Percentiles rank a stretch among this genome's conserved stretches.
Conservation (phyloP, 345 rosid genomes). For the Aethionema arabicum region DNA sequence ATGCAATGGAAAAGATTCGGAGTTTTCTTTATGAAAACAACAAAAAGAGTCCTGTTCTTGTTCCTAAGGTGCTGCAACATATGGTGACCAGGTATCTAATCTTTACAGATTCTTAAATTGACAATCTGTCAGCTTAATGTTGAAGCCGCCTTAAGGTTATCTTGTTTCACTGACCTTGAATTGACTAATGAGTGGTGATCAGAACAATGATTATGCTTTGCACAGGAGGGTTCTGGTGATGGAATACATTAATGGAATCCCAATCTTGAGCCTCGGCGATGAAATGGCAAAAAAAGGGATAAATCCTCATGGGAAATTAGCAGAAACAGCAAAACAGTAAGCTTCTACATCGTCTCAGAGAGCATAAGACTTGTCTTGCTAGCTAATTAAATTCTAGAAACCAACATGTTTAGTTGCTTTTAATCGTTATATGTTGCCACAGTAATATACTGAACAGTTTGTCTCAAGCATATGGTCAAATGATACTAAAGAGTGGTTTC, state of each 20-base stretch:
- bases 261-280: conserved; percentile 84
- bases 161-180: conserved; percentile 9
- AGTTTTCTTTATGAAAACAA: conserved; percentile 70
- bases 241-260: conserved; percentile 89
- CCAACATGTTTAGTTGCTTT: neutral
- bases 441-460: conserved; percentile 87
- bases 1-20: conserved; percentile 83
- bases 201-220: conserved; percentile 4
- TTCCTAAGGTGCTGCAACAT: conserved; percentile 60
- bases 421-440: conserved; percentile 4
- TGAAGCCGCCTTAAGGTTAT: neutral
- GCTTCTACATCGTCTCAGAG: conserved; percentile 46
- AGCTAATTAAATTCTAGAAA: conserved; percentile 21
- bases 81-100: conserved; percentile 66
- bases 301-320: conserved; percentile 76
- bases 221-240: conserved; percentile 79
- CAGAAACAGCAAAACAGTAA: conserved; percentile 86
- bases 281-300: conserved; percentile 94
- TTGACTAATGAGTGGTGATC: conserved; percentile 17
- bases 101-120: neutral
- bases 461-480: conserved; percentile 88
- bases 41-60: conserved; percentile 74
- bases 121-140: neutral
- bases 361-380: conserved; percentile 16
- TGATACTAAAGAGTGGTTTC: conserved; percentile 97